Evolutionary conservation across 2,329 filamentous ascomycete genomes (phyloP).

Genomic region (Alternaria metachromatica): DNA sequence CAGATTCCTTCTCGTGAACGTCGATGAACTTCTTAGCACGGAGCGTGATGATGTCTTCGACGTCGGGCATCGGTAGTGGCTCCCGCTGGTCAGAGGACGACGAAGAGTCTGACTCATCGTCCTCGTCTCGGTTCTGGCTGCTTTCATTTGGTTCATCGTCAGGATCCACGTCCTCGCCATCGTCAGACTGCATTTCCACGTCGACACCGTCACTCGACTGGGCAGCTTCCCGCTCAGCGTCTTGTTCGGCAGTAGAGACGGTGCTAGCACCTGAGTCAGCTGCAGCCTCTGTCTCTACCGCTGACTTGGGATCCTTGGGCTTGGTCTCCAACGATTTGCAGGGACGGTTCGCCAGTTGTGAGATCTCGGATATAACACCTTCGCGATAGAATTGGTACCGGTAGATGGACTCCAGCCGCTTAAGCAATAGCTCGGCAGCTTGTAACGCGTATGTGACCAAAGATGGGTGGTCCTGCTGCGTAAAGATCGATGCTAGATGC

Average conservation of each 20-base stretch:
- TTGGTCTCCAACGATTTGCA: slow-evolving; percentile 40
- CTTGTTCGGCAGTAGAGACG: slow-evolving; percentile 35
- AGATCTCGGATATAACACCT: slow-evolving; percentile 90
- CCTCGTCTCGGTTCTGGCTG: slow-evolving; percentile 65
- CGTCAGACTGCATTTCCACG: slow-evolving; percentile 60
- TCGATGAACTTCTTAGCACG: slow-evolving; percentile 85
- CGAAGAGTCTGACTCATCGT: slow-evolving; percentile 71
- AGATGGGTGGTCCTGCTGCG: slow-evolving; percentile 89
- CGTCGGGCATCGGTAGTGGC: slow-evolving; percentile 51
- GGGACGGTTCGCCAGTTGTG: slow-evolving; percentile 71
- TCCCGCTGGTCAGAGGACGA: slow-evolving; percentile 50
- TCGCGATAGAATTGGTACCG: slow-evolving; percentile 97
- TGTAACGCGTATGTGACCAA: slow-evolving; percentile 87
- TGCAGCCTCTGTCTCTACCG: slow-evolving; percentile 31
- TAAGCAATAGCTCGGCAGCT: slow-evolving; percentile 85
- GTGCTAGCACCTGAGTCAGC: slow-evolving; percentile 33
- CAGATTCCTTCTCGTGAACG: slow-evolving; percentile 78
- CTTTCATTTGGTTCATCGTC: slow-evolving; percentile 63
- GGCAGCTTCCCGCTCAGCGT: slow-evolving; percentile 54
- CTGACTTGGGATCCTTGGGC: slow-evolving; percentile 35
- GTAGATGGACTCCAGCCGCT: slow-evolving; percentile 85
- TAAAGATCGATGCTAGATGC: slow-evolving; percentile 91
- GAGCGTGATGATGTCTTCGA: slow-evolving; percentile 75
- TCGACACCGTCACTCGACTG: slow-evolving; percentile 63
- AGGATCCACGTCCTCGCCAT: slow-evolving; percentile 61